Evolutionary conservation across 441 rosid genomes (phyloP).

Genomic region (Viola pubescens): DNA sequence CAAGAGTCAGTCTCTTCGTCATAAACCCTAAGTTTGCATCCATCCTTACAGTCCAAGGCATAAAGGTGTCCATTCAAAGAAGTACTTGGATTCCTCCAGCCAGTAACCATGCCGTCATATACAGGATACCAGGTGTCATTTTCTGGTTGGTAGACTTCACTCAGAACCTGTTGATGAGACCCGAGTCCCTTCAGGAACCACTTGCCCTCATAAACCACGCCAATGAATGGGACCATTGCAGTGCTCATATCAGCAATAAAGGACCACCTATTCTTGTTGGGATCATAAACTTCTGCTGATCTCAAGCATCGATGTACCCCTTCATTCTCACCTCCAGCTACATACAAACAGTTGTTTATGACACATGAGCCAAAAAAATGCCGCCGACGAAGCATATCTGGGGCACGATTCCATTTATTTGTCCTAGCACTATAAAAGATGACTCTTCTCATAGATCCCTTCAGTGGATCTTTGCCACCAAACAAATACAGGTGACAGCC

Average conservation of each 20-base stretch:
- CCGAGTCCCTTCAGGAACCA: conserved; percentile 96
- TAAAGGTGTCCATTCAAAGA: conserved; percentile 70
- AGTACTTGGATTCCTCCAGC: conserved; percentile 86
- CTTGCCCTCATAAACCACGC: conserved; percentile 74
- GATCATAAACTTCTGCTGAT: conserved; percentile 90
- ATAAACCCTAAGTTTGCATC: conserved; percentile 75
- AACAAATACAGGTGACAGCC: conserved; percentile 86
- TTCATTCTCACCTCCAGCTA: conserved; percentile 95
- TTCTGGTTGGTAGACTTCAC: conserved; percentile 73
- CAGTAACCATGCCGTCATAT: conserved; percentile 77
- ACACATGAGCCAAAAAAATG: conserved; percentile 91
- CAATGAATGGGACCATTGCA: conserved; percentile 92
- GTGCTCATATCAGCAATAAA: conserved; percentile 89
- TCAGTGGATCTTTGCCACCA: conserved; percentile 85
- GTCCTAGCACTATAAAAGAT: conserved; percentile 84
- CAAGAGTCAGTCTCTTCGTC: conserved; percentile 68
- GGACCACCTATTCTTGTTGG: conserved; percentile 77
- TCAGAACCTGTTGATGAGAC: conserved; percentile 75
- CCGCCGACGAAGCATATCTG: conserved; percentile 83
- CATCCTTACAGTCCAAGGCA: conserved; percentile 83
- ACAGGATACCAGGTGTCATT: conserved; percentile 62
- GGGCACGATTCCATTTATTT: conserved; percentile 90
- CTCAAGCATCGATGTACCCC: conserved; percentile 84
- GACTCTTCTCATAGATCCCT: conserved; percentile 92
- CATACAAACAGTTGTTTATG: conserved; percentile 81